Evolutionary conservation across 1,284 basidiomycete genomes (phyloP).

Genomic region (Pterula multifida): DNA sequence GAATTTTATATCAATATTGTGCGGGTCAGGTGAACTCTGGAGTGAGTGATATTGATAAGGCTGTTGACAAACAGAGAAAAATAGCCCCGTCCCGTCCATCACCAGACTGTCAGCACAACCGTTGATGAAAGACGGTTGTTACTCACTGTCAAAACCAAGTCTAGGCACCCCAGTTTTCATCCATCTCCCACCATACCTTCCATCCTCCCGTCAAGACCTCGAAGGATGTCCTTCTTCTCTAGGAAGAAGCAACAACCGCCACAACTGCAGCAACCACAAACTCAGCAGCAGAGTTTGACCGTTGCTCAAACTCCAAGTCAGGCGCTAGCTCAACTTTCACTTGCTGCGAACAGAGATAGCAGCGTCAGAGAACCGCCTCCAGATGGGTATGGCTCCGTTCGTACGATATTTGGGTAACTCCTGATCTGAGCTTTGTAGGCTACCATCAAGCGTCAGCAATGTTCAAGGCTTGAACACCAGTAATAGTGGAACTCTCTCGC

Average conservation of each 20-base stretch:
- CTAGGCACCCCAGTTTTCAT: neutral
- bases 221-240: conserved; percentile 84
- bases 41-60: neutral
- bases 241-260: conserved; percentile 59
- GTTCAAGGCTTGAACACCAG: neutral
- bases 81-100: neutral
- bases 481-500: conserved; percentile 11
- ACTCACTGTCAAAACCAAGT: conserved; percentile 5
- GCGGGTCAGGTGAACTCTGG: too few relatives aligned
- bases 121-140: neutral
- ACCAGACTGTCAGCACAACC: neutral
- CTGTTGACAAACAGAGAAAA: neutral
- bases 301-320: conserved; percentile 50
- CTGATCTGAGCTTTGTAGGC: neutral
- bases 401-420: neutral
- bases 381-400: conserved; percentile 7
- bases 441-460: neutral
- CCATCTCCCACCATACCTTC: conserved; percentile 38
- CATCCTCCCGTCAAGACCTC: conserved; percentile 38
- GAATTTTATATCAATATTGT: too few relatives aligned
- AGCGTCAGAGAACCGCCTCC: conserved; percentile 12
- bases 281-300: conserved; percentile 29
- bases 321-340: conserved; percentile 45
- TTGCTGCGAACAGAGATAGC: conserved; percentile 16
- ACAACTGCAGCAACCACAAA: conserved; percentile 19